phyloP scores from a whole-genome alignment of 352 stramenopile genomes.

The Blastocystis sp. region DNA sequence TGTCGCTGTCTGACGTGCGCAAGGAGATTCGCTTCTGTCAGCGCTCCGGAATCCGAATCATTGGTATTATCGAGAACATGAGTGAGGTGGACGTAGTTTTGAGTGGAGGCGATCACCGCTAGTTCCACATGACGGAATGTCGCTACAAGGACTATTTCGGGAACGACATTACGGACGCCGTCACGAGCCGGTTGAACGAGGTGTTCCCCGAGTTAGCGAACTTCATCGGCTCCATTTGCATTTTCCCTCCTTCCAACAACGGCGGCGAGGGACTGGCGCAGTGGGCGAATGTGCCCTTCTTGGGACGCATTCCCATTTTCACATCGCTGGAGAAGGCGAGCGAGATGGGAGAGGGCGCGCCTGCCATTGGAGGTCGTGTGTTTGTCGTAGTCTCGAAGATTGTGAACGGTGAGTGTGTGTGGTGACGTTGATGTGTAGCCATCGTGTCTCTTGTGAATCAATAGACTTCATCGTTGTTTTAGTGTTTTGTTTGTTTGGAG shows the following conservation, averaged over 20 bases:
- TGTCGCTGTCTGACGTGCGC: constrained; percentile 97
- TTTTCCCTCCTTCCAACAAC: constrained; percentile 86
- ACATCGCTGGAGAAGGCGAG: constrained; percentile 92
- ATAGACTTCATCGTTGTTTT: background rate
- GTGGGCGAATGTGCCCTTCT: constrained; percentile 92
- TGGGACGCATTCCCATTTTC: constrained; percentile 93
- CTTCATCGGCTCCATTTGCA: constrained; percentile 80
- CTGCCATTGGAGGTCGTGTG: constrained; percentile 77
- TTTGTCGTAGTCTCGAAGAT: constrained; percentile 40
- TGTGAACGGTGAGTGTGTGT: constrained; percentile 29
- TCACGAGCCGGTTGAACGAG: constrained; percentile 81
- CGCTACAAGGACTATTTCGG: constrained; percentile 70
- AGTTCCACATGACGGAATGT: constrained; percentile 74
- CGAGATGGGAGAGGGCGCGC: constrained; percentile 85
- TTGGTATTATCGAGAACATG: constrained; percentile 99
- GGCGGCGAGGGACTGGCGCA: constrained; percentile 92
- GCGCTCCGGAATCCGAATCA: constrained; percentile 86
- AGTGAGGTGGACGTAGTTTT: constrained; percentile 84
- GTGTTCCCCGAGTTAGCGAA: constrained; percentile 84
- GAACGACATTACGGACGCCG: constrained; percentile 76
- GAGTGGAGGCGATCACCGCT: background rate
- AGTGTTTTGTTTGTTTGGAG: constrained; percentile 53
- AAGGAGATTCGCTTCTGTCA: constrained; percentile 99
- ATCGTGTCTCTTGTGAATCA: constrained; percentile 63
- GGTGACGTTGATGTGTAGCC: background rate